Base-by-base conservation (phyloP, 371 early-diverging fungal species). In the Mortierella sp. region DNA sequence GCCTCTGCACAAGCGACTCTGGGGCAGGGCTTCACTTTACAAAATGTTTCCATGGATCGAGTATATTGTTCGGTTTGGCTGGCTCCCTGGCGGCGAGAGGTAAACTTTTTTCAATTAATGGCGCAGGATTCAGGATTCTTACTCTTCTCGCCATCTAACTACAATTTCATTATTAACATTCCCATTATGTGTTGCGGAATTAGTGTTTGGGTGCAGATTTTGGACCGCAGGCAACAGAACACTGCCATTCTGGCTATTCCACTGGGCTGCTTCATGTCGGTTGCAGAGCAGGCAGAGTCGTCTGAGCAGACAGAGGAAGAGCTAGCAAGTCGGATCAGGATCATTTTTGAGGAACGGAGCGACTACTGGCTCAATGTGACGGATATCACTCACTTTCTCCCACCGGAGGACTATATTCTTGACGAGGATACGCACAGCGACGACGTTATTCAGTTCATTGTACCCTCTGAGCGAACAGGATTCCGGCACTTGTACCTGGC, bases 1-100 rank as follows among this genome's bases (percentile, higher is more conserved):
- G 51, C 88, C 88, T n/a, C 74, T 88, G n/a, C 88, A 89, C 48
- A 91, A 90, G 77, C 83, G 90, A 31, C 84, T 94, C 21, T 91
- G 90, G 89, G 92, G 91, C 6, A 75, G 72, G 24, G 73, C 85
- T 1, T 75, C 88, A 13, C 72, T 95, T 14, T 81, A 89, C 69
- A 72, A 81, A 26, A 51, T 89, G 57, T 95, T 93, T 70, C 94
- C 96, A 13, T 95, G 96, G 96, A 73, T 89, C 46, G 96, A 95
- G 81, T 96, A 96, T 76, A 92, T 95, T 55, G 93, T 93, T 14
- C 89, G 96, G 31, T 91, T 93, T 82, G 96, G 95, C 0, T 96
- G 96, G 96, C 55, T 93, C 31, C 92, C 94, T 0, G 89, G 91
- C 73, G 93, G 91, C 6, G 67, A 91, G 69, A 90, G 92, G 93